These are phyloP conservation scores for Oryza officinalis DNA, from an alignment of 176 grass and related monocot species.

Conservation along the genomic window DNA sequence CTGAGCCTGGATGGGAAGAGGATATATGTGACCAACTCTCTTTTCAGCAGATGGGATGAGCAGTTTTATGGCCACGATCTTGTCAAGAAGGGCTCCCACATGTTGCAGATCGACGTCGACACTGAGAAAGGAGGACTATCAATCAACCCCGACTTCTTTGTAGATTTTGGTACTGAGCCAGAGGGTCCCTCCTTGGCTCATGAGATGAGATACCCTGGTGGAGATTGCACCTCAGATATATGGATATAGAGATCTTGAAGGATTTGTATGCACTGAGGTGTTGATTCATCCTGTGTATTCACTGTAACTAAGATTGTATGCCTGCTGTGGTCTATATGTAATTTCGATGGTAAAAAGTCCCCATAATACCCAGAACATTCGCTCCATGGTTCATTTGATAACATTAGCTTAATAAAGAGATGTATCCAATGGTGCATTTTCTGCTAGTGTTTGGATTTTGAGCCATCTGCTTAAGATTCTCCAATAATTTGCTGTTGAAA, in stretches of 20 bases:
- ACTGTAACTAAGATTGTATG: constrained; percentile 31
- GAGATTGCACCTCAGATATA: constrained; percentile 97
- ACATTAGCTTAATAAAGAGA: constrained; percentile 43
- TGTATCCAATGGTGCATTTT: constrained; percentile 16
- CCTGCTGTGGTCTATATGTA: background rate
- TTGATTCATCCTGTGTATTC: constrained; percentile 9
- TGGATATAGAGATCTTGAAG: constrained; percentile 67
- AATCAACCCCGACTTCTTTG: constrained; percentile 85
- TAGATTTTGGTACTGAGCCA: constrained; percentile 78
- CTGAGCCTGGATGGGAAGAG: constrained; percentile 89
- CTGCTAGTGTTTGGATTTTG: background rate
- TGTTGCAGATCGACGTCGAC: constrained; percentile 85
- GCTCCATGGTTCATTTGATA: constrained; percentile 14
- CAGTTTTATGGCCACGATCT: constrained; percentile 80
- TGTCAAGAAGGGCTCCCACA: constrained; percentile 85
- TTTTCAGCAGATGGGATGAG: constrained; percentile 86
- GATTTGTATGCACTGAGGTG: background rate
- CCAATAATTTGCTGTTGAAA: background rate
- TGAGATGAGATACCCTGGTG: constrained; percentile 98
- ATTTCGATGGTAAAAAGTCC: constrained; percentile 21
- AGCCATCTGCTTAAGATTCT: background rate
- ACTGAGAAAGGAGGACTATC: constrained; percentile 68
- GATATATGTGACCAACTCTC: constrained; percentile 86
- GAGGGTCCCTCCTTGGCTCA: constrained; percentile 83
- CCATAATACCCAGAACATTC: background rate